A percentile compares a stretch with the other conserved stretches of the same genome.
These are phyloP conservation scores for Raffaelea arxii DNA, from an alignment of 2,329 filamentous ascomycete genomes.

Conservation along the genomic window DNA sequence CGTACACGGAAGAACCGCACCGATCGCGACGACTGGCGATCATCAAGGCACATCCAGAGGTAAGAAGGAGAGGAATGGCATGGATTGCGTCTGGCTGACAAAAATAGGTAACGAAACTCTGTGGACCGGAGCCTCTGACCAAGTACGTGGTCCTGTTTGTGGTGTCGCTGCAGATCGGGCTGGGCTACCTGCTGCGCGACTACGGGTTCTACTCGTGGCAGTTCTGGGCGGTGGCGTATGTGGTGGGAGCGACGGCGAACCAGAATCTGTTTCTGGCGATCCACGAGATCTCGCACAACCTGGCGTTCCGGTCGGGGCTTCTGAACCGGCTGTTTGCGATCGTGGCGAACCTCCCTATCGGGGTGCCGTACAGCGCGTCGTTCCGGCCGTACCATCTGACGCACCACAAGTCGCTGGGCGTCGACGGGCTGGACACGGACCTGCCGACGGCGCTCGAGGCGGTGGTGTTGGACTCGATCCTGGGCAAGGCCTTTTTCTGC, in stretches of 20 bases:
- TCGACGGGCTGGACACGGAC: constrained; percentile 92
- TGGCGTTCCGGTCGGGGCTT: constrained; percentile 74
- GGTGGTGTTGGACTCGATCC: constrained; percentile 84
- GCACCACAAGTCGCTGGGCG: constrained; percentile 96
- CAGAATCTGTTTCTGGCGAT: constrained; percentile 98
- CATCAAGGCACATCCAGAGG: constrained; percentile 96
- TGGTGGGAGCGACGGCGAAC: constrained; percentile 89
- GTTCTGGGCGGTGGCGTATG: constrained; percentile 81
- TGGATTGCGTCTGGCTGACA: neutral
- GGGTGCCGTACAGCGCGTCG: constrained; percentile 88
- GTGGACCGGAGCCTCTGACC: constrained; percentile 88
- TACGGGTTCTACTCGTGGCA: constrained; percentile 72
- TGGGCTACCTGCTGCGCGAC: constrained; percentile 67
- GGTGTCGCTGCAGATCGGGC: constrained; percentile 68
- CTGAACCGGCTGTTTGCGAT: constrained; percentile 84
- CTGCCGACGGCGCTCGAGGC: constrained; percentile 88
- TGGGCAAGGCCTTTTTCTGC: constrained; percentile 97
- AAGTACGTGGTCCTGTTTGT: constrained; percentile 86
- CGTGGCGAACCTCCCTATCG: constrained; percentile 91
- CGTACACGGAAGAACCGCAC: constrained; percentile 96
- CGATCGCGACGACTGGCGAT: constrained; percentile 83
- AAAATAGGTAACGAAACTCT: constrained; percentile 84
- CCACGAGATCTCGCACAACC: constrained; percentile 96
- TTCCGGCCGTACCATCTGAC: constrained; percentile 98
- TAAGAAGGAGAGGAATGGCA: constrained; percentile 24